A percentile compares a stretch with the other conserved stretches of the same genome.
These are phyloP conservation scores for Trichosporon sp. DNA, from an alignment of 1,284 basidiomycete genomes.

Conservation along the genomic window DNA sequence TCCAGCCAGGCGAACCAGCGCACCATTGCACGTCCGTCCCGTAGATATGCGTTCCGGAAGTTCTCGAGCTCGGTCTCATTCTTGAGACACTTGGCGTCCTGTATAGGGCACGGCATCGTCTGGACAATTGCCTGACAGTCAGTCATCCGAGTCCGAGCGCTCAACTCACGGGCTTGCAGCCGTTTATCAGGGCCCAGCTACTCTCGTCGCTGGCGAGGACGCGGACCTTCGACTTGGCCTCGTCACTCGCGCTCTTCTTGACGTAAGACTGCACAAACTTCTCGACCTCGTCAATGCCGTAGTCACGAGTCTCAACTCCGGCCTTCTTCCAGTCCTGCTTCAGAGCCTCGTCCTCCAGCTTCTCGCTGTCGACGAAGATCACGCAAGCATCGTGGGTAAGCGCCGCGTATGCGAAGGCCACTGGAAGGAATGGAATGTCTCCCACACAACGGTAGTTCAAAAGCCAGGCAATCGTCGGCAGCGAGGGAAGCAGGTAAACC, in stretches of 20 bases:
- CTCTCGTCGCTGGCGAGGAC: conserved; percentile 34
- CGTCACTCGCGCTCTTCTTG: conserved; percentile 11
- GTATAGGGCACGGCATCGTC: conserved; percentile 54
- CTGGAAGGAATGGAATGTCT: conserved; percentile 80
- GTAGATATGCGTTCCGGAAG: conserved; percentile 73
- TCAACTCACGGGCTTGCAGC: conserved; percentile 31
- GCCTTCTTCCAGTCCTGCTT: conserved; percentile 50
- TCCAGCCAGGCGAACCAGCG: conserved; percentile 90
- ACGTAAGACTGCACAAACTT: conserved; percentile 33
- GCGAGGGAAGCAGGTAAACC: conserved; percentile 49
- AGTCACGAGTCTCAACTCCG: conserved; percentile 60
- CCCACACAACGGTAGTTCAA: conserved; percentile 69
- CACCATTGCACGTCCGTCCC: conserved; percentile 87
- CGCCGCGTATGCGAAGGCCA: conserved; percentile 79
- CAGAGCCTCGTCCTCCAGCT: conserved; percentile 39
- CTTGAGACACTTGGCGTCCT: conserved; percentile 80
- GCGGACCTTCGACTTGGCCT: conserved; percentile 20
- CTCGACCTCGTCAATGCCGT: conserved; percentile 67
- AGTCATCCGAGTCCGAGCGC: neutral
- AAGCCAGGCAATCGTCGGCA: conserved; percentile 61
- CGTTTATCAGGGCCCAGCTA: conserved; percentile 44
- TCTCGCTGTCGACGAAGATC: conserved; percentile 41
- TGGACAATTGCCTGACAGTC: conserved; percentile 29
- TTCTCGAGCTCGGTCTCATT: conserved; percentile 79
- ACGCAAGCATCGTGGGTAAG: conserved; percentile 57